These are phyloP conservation scores for Arthrobotrys megalospora DNA, from an alignment of 2,329 filamentous ascomycete species.

Conservation along the genomic window DNA sequence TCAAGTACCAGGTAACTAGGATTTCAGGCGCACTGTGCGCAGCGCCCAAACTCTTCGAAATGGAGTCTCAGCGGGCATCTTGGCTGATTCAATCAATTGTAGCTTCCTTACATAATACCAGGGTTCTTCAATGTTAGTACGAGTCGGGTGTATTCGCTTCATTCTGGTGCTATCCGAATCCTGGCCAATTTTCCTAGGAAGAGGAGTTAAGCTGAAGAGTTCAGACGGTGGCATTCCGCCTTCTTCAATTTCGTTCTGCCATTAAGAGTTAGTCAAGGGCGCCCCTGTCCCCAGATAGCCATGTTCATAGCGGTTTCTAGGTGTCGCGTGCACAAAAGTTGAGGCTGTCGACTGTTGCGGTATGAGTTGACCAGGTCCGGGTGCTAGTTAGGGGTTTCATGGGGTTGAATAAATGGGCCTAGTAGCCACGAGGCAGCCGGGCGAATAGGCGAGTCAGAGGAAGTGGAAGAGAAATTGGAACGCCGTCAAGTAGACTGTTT, in stretches of 20 bases:
- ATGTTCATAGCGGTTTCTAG: neutral
- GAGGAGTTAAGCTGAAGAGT: constrained; percentile 7
- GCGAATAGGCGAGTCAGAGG: constrained; percentile 8
- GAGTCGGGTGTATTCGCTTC: constrained; percentile 7
- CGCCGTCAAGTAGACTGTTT: neutral
- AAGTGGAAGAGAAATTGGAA: constrained; percentile 2
- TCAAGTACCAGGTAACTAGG: neutral
- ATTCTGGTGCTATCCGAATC: constrained; percentile 25
- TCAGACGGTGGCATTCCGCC: constrained; percentile 29
- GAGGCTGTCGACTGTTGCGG: constrained; percentile 15
- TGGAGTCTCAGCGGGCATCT: constrained; percentile 6
- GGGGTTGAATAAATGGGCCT: constrained; percentile 4
- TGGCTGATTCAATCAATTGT: constrained; percentile 32
- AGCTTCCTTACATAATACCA: neutral
- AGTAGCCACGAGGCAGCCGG: constrained; percentile 22
- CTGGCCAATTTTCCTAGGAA: constrained; percentile 6
- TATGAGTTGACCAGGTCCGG: neutral
- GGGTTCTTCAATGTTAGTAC: neutral
- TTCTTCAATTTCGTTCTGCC: constrained; percentile 24
- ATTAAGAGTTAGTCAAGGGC: constrained; percentile 7
- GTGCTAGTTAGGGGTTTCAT: constrained; percentile 12
- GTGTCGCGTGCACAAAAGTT: constrained; percentile 21
- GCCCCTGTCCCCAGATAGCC: constrained; percentile 1
- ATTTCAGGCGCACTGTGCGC: constrained; percentile 4
- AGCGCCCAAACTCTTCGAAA: neutral